Base-by-base conservation (phyloP, 805 yeast genomes). In the Cyberlindnera samutprakarnensis region DNA sequence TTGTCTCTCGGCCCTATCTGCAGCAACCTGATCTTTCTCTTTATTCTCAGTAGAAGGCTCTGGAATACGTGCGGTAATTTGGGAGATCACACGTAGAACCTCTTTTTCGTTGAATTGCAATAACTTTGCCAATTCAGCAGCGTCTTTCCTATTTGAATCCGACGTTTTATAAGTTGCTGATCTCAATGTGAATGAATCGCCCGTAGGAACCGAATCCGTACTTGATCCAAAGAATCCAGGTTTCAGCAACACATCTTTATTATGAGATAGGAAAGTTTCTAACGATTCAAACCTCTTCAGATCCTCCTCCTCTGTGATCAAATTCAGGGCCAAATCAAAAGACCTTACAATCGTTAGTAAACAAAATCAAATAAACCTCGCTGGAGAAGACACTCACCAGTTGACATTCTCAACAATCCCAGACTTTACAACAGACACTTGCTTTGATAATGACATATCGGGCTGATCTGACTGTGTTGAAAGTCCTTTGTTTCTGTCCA, bases 11-110 rank as follows among this genome's bases (percentile, higher is more conserved):
- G 32, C 39, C 21, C 30, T 37, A 7, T 35, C 25, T 13, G 30
- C 28, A 16, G 32, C 29, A 2, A 25, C 23, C 4, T 33, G 34
- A 10, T 28, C 35, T 14, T 36, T 41, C 20, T 37, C 38, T 17
- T 33, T 31, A 10, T 27, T 29, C 8, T 36, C 28, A 4, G 30
- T 21, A 16, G 34, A 28, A 14, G 23, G 32, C 10, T 42, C 39
- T 52, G 67, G 35, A 32, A 73, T 60, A 33, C 57, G 51, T 40
- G 62, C 49, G 28, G 55, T 42, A 32, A 68, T 51, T 29, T 65
- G 71, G 11, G 54, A 38, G 4, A 71, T 57, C 4, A 74, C 54
- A 44, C 80, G 62, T n/a, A 71, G 52, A 2, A 64, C 59, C 43
- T 78, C 82, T 7, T 53, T 38, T 13, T 48, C 46, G 41, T 68